Evolutionary conservation across 176 grass and related monocot genomes (phyloP), one percentile per base, ranked within the genome.

Genomic region (Zea luxurians): DNA sequence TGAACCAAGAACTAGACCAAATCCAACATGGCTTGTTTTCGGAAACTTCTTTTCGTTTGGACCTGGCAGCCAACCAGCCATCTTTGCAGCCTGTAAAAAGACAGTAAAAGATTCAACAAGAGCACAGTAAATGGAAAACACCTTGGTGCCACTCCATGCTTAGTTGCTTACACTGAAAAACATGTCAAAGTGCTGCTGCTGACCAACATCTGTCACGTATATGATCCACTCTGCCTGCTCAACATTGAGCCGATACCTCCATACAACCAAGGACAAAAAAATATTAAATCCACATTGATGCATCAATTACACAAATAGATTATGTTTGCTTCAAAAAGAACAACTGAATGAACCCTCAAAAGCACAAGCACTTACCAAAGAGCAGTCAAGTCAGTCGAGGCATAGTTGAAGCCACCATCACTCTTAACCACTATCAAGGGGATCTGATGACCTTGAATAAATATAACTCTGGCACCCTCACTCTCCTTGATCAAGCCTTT

Each of bases 201-300:
- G 96, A 61, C 96, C 96, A 78, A 99, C 90, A 79, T 99, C 96
- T 75, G 96, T 95, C 70, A 99, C 50, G 83, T 99, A 95, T 42
- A 99, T 95, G 59, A 99, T 99, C 96, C 96, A 99, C 52, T 99
- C 80, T 76, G 92, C 96, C 77, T 99, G 79, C 75, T 99, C 96
- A 16, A 78, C 78, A 69, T 92, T 90, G 68, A 99, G 83, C 18
- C 92, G 80, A 62, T 99, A 95, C 88, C 96, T 99, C 61, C 65
- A 85, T 75, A 75, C 68, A 79, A 61, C 47, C 3, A 69, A 5
- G 74, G 53, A 66, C 44, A 71, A 66, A 77, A 77, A 91, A 80
- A 66, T 16, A 41, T 83, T 38, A 43, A 41, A 66, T 66, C 61
- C 12, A 71, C 9, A 63, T 48, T 8, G 16, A 55, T 71, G 11